Evolutionary conservation across 352 stramenopile genomes (phyloP), one percentile per base, ranked within the genome.

Genomic region (Stramenopiles sp.): DNA sequence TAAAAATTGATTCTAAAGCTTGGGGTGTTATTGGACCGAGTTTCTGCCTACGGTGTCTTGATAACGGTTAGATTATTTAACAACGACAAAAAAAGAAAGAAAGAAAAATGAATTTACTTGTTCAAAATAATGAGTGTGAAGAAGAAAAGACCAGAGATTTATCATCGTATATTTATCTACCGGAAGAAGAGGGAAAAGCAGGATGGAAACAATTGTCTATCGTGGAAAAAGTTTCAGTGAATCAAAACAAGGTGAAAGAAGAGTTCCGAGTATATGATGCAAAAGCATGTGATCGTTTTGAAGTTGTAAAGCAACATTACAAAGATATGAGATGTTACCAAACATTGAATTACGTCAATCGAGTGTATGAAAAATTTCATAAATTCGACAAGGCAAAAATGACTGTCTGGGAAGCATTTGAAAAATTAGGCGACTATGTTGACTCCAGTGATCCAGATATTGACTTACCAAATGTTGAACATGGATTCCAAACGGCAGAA

Each of bases 401-500:
- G 91, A 96, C 90, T 0, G 89, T 97, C 32, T 89, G 90, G 82
- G 91, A 97, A 83, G 90, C 90, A 1, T 96, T 96, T 79, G 83
- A 85, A 13, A 89, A 88, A 73, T 86, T 97, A 73, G 89, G 92
- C 83, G 79, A 88, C 43, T 96, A 96, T 83, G 90, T 97, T 4
- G 92, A 97, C 89, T 92, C 90, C 73, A 94, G 87, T 77, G 92
- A 97, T 84, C 92, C 92, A 63, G 91, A 97, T 84, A 90, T 87
- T 80, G 87, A 84, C 86, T 84, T 91, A 83, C 91, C 92, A 6
- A 96, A 97, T 83, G 78, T 89, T 32, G 86, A 95, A 79, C 92
- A 97, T 86, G 91, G 95, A 82, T 84, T 97, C n/a, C 92, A 97
- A 84, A 97, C 92, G 6, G 92, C 92, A 0, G 92, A 97, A 84